A percentile compares a stretch with the other conserved stretches of the same genome.
Evolutionary conservation across 202 grass and related monocot species (phyloP).

Genomic region (Eragrostis tef): DNA sequence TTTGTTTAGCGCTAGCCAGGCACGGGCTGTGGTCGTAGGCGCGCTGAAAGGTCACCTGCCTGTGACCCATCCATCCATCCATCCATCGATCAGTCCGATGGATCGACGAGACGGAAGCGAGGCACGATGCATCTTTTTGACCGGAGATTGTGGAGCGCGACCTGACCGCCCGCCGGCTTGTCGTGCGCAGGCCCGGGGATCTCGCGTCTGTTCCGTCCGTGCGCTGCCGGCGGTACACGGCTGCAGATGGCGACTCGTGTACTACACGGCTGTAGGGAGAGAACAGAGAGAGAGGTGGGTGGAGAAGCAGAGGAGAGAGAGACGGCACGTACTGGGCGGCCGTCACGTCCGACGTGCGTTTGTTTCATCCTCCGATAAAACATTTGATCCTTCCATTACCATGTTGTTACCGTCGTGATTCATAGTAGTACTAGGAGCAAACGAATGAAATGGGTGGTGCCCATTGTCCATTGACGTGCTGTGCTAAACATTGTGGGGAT

Average conservation of each 20-base stretch:
- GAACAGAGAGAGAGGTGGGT: not conserved
- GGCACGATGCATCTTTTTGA: not conserved
- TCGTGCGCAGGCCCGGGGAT: not conserved
- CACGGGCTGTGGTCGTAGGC: too few relatives aligned
- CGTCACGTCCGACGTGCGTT: not conserved
- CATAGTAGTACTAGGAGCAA: too few relatives aligned
- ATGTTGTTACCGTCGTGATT: too few relatives aligned
- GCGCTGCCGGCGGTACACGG: not conserved
- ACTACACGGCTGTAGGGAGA: not conserved
- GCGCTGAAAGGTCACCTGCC: not conserved
- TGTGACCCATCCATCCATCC: slow-evolving; percentile 17
- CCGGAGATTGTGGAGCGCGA: not conserved
- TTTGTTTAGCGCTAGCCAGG: not conserved
- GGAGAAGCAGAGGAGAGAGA: not conserved
- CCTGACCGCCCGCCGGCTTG: not conserved
- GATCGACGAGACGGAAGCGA: not conserved
- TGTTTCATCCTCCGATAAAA: too few relatives aligned
- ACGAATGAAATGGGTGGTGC: too few relatives aligned
- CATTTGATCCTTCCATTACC: too few relatives aligned
- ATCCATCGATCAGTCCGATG: not conserved
- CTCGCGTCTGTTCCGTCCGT: not conserved
- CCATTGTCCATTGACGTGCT: too few relatives aligned
- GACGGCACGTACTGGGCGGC: too few relatives aligned
- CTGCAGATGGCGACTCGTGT: not conserved
- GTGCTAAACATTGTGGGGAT: too few relatives aligned